Conservation (phyloP, 1,284 basidiomycete genomes). For the Spongiforma sp. region DNA sequence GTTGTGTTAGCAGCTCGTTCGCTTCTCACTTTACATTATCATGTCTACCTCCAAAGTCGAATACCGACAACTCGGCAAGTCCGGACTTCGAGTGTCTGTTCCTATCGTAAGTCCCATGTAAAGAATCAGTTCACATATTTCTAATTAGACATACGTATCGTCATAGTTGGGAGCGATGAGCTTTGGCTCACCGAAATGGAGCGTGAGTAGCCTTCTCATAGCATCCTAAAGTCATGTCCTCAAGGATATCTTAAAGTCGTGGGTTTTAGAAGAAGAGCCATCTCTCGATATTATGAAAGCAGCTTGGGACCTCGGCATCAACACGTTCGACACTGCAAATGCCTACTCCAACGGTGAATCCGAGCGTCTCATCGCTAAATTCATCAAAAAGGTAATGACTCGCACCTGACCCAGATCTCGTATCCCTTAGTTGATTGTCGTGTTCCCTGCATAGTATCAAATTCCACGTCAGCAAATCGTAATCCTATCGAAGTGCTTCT, state of each 20-base stretch:
- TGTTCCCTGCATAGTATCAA: conserved; percentile 45
- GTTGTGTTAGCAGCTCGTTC: too few relatives aligned
- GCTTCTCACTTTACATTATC: too few relatives aligned
- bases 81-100: conserved; percentile 55
- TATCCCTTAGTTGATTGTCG: too few relatives aligned
- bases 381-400: conserved; percentile 51
- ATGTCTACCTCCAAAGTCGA: too few relatives aligned
- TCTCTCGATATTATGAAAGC: conserved; percentile 47
- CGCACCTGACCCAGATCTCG: too few relatives aligned
- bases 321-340: conserved; percentile 62
- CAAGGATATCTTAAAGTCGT: conserved; percentile 31
- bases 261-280: conserved; percentile 52
- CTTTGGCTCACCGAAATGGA: conserved; percentile 48
- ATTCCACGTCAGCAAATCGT: conserved; percentile 60
- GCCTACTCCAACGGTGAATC: conserved; percentile 58
- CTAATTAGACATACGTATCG: not conserved
- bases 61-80: conserved; percentile 52
- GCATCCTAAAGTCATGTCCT: not conserved
- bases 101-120: conserved; percentile 41
- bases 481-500: conserved; percentile 48
- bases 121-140: not conserved
- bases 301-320: conserved; percentile 52
- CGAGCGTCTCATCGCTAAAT: conserved; percentile 53
- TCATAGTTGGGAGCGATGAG: conserved; percentile 53
- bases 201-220: conserved; percentile 21